Evolutionary conservation across 768 basidiomycete species (phyloP).

Genomic region (Russula olivacea): DNA sequence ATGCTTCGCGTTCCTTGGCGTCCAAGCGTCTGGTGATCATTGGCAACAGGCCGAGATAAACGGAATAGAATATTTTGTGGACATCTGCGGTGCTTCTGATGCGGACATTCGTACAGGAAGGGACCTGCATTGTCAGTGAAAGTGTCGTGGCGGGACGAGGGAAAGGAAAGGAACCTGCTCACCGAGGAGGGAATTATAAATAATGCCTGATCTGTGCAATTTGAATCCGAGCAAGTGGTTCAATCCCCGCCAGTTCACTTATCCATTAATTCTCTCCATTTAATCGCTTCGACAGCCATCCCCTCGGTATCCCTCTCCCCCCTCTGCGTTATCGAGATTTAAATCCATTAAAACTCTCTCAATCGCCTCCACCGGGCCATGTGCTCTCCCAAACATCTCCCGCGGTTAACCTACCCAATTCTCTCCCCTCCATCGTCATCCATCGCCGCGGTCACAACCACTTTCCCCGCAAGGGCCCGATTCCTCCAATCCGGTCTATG

Average conservation of each 20-base stretch:
- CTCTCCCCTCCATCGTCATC: neutral
- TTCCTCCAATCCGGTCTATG: neutral
- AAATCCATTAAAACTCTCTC: neutral
- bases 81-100: conserved; percentile 76
- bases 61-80: conserved; percentile 75
- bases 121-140: conserved; percentile 55
- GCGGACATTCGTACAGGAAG: conserved; percentile 69
- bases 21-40: conserved; percentile 79
- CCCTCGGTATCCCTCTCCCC: neutral
- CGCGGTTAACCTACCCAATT: conserved; percentile 4
- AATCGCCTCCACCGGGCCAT: neutral
- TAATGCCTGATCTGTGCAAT: conserved; percentile 20
- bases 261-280: conserved; percentile 12
- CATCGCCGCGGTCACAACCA: conserved; percentile 13
- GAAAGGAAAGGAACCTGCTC: conserved; percentile 18
- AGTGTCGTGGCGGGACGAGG: conserved; percentile 25
- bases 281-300: neutral
- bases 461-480: neutral
- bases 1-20: conserved; percentile 63
- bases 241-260: conserved; percentile 16
- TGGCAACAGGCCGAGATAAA: conserved; percentile 59
- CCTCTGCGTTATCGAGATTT: conserved; percentile 6
- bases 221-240: conserved; percentile 22
- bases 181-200: conserved; percentile 23
- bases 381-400: neutral